Percentiles rank a stretch among this genome's conserved stretches.
Conservation (phyloP, 2,329 filamentous ascomycete genomes). For the Drechslerella stenobrocha region DNA sequence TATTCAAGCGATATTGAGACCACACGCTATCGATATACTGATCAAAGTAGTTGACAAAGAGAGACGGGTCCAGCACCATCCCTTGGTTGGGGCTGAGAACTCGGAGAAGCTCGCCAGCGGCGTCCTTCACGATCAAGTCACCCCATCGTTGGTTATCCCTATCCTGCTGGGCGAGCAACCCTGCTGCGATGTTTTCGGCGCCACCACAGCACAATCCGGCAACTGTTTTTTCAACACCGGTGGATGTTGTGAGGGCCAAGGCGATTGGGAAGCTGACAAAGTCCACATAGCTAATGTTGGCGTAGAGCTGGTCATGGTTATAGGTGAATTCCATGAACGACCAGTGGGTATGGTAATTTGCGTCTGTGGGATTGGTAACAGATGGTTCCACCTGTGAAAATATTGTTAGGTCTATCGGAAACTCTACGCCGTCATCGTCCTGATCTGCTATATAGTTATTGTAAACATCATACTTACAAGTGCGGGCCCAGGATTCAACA, state of each 20-base stretch:
- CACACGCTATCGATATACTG: conserved; percentile 59
- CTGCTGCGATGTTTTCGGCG: conserved; percentile 62
- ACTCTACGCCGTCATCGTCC: too few relatives aligned
- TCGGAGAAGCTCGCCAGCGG: conserved; percentile 55
- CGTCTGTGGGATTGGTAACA: conserved; percentile 67
- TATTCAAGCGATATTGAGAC: conserved; percentile 56
- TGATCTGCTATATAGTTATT: too few relatives aligned
- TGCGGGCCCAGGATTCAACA: conserved; percentile 71
- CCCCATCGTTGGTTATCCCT: conserved; percentile 67
- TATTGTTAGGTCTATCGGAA: neutral
- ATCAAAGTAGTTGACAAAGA: conserved; percentile 58
- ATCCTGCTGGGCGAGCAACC: conserved; percentile 62
- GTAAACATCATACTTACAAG: conserved; percentile 57
- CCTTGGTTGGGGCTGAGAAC: conserved; percentile 58
- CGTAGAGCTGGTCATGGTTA: conserved; percentile 65
- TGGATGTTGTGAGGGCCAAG: conserved; percentile 58
- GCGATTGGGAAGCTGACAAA: conserved; percentile 70
- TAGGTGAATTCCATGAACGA: conserved; percentile 72
- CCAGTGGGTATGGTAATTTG: conserved; percentile 67
- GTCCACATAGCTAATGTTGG: conserved; percentile 74
- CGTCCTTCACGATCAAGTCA: conserved; percentile 61
- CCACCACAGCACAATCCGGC: conserved; percentile 65
- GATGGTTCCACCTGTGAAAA: conserved; percentile 68
- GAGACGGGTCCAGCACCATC: conserved; percentile 55
- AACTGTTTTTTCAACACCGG: conserved; percentile 60